phyloP scores from a whole-genome alignment of 2,329 filamentous ascomycete genomes.

The Coniochaeta hoffmannii region DNA sequence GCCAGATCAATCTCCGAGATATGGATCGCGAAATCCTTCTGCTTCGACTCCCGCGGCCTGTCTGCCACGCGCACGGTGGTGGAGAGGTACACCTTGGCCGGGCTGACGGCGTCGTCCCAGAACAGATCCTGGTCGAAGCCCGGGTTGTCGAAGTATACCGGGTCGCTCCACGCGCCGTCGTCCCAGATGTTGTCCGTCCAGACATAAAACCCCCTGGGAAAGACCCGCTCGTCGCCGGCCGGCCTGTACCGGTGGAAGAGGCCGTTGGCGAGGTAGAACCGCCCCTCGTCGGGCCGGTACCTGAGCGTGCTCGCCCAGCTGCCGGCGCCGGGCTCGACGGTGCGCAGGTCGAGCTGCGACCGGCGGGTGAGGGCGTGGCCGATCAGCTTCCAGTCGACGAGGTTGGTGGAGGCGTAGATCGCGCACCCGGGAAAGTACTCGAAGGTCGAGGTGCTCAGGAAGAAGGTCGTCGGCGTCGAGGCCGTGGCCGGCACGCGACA shows the following conservation, averaged over 20 bases:
- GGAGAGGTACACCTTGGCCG: conserved; percentile 38
- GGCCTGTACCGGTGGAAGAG: conserved; percentile 36
- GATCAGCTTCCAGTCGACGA: conserved; percentile 45
- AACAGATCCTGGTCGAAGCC: conserved; percentile 47
- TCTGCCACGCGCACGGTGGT: conserved; percentile 27
- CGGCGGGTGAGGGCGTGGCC: conserved; percentile 42
- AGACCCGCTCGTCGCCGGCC: conserved; percentile 34
- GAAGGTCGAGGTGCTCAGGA: conserved; percentile 54
- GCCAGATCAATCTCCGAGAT: conserved; percentile 33
- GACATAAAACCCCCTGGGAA: conserved; percentile 47
- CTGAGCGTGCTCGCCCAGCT: conserved; percentile 40
- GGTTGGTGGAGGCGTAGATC: conserved; percentile 49
- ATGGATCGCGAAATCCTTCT: conserved; percentile 46
- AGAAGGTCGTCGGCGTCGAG: conserved; percentile 32
- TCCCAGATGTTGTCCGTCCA: conserved; percentile 46
- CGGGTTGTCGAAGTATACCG: conserved; percentile 44
- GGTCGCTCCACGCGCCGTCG: conserved; percentile 41
- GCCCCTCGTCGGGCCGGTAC: conserved; percentile 27
- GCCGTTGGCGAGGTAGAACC: conserved; percentile 39
- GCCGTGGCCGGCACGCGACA: conserved; percentile 25
- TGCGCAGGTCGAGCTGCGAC: conserved; percentile 43
- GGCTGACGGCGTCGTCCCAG: conserved; percentile 37
- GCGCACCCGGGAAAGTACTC: conserved; percentile 56
- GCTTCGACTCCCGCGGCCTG: conserved; percentile 26
- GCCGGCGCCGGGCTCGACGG: conserved; percentile 42